Conservation (phyloP, 1,284 basidiomycete genomes). For the Tilletia indica region DNA sequence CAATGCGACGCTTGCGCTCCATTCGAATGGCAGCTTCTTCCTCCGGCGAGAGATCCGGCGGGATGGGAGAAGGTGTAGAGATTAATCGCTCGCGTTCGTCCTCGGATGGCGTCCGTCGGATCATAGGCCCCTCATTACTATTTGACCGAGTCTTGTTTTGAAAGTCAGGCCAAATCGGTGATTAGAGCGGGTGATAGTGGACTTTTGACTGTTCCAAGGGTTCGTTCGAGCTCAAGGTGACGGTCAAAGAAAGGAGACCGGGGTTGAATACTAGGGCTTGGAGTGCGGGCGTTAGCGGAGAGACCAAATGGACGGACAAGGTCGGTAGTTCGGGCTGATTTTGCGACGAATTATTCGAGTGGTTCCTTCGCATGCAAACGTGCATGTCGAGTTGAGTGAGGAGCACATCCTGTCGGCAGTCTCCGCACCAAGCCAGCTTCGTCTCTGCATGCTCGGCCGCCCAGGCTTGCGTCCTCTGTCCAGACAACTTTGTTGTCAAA, state of each 20-base stretch:
- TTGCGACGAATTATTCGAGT: slow-evolving; percentile 3
- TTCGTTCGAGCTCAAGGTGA: background rate
- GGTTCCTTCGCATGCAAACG: background rate
- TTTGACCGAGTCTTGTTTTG: background rate
- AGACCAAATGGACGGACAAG: background rate
- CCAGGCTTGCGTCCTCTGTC: background rate
- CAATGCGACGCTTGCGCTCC: slow-evolving; percentile 2
- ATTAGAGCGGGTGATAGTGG: slow-evolving; percentile 1
- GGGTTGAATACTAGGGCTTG: background rate
- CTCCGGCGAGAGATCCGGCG: slow-evolving; percentile 1
- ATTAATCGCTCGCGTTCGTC: slow-evolving; percentile 9
- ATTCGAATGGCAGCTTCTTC: background rate
- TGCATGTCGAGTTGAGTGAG: background rate
- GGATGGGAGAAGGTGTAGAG: slow-evolving; percentile 12
- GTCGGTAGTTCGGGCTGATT: background rate
- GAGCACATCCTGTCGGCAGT: slow-evolving; percentile 11
- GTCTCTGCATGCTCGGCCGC: slow-evolving; percentile 10
- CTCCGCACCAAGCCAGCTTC: background rate
- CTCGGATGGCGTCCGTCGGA: slow-evolving; percentile 5
- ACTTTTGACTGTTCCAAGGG: background rate
- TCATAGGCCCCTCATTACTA: slow-evolving; percentile 1
- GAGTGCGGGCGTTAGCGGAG: background rate
- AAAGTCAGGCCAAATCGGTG: background rate
- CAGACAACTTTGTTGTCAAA: background rate
- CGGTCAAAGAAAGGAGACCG: slow-evolving; percentile 14